Conservation (phyloP, 768 basidiomycete species). For the Tubosaeta sp. region DNA sequence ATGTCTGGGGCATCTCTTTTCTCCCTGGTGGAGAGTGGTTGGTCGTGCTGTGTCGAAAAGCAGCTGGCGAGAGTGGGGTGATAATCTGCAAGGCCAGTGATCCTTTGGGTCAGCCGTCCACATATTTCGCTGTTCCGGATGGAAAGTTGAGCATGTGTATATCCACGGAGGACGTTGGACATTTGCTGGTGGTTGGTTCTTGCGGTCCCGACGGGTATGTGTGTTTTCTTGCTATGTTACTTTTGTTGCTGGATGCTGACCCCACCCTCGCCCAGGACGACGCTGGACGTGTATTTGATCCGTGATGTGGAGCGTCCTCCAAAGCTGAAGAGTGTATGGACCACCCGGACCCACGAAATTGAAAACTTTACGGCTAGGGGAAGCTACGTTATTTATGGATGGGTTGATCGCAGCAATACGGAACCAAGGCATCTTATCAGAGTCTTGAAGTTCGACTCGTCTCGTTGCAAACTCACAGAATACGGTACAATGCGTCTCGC, state of each 20-base stretch:
- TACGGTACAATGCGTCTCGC: not conserved
- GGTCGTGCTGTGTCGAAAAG: constrained; percentile 4
- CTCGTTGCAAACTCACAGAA: not conserved
- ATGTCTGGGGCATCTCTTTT: constrained; percentile 7
- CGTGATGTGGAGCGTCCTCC: not conserved
- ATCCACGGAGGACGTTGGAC: not conserved
- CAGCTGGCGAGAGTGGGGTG: not conserved
- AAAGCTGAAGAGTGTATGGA: not conserved
- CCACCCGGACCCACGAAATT: not conserved
- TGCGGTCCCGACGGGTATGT: constrained; percentile 1
- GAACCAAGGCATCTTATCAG: not conserved
- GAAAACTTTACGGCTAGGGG: constrained; percentile 1
- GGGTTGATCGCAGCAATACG: not conserved
- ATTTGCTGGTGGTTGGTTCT: constrained; percentile 4
- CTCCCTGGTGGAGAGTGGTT: constrained; percentile 10
- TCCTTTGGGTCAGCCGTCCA: not conserved
- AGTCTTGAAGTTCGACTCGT: constrained; percentile 1
- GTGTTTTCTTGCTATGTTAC: not conserved
- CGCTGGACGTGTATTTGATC: constrained; percentile 1
- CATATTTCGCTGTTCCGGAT: not conserved
- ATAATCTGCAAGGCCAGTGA: constrained; percentile 4
- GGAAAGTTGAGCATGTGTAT: constrained; percentile 1
- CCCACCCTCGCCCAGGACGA: not conserved
- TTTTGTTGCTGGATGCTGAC: not conserved
- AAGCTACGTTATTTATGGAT: constrained; percentile 8